Percentiles rank a stretch among this genome's conserved stretches.
Conservation (phyloP, 2,329 filamentous ascomycete species). For the Dactylella cylindrospora region DNA sequence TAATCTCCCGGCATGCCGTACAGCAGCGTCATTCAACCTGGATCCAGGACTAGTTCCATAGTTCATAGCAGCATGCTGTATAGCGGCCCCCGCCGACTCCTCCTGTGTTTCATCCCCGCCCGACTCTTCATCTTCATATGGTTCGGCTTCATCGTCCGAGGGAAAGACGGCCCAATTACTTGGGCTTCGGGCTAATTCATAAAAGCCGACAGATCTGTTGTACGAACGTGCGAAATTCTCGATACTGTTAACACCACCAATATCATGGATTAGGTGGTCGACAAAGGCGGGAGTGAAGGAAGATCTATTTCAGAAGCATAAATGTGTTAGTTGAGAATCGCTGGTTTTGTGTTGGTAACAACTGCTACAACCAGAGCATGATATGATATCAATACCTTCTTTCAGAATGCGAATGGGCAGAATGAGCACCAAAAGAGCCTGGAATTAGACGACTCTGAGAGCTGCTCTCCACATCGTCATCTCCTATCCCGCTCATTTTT, state of each 20-base stretch:
- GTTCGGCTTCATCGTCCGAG: constrained; percentile 39
- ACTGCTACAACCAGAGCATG: background rate
- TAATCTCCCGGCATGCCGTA: constrained; percentile 59
- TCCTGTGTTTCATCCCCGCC: constrained; percentile 19
- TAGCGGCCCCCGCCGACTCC: constrained; percentile 19
- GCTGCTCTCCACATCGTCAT: constrained; percentile 17
- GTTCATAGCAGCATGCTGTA: constrained; percentile 17
- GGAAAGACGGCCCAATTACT: constrained; percentile 38
- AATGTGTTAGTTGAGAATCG: background rate
- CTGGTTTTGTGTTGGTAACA: too few relatives aligned
- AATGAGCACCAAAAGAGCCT: constrained; percentile 26
- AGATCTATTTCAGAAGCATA: constrained; percentile 30
- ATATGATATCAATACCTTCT: constrained; percentile 20
- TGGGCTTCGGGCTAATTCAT: constrained; percentile 71
- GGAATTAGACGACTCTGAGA: constrained; percentile 32
- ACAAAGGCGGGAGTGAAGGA: constrained; percentile 46
- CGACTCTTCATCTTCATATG: constrained; percentile 27
- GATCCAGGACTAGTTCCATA: constrained; percentile 33
- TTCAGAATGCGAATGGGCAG: too few relatives aligned
- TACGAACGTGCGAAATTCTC: constrained; percentile 90
- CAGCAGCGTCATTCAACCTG: constrained; percentile 56
- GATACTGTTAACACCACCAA: constrained; percentile 89
- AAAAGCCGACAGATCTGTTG: constrained; percentile 85
- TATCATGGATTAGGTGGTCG: constrained; percentile 56
- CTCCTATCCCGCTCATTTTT: constrained; percentile 29